Evolutionary conservation across 208 protist species (phyloP).

Genomic region (Herpetomonas tarakana): DNA sequence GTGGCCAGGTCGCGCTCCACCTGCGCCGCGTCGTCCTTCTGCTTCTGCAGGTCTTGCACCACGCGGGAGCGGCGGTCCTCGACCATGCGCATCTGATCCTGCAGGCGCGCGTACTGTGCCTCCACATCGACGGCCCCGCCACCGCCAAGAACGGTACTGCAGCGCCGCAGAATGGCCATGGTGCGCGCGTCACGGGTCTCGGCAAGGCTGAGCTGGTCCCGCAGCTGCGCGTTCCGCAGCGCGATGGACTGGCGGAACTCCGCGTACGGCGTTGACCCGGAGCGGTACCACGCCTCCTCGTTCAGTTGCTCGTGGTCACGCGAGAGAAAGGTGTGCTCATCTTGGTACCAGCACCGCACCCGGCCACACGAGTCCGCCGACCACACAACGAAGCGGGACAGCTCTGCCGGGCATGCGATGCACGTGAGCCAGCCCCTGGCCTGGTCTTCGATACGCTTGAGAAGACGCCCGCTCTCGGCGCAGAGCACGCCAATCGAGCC

Average conservation of each 20-base stretch:
- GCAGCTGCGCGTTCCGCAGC: conserved; percentile 47
- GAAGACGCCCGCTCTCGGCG: conserved; percentile 35
- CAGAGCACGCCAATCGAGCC: conserved; percentile 67
- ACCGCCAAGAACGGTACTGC: conserved; percentile 38
- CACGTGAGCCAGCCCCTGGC: conserved; percentile 39
- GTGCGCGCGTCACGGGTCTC: conserved; percentile 33
- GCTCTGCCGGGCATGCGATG: conserved; percentile 47
- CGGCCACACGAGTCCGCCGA: conserved; percentile 58
- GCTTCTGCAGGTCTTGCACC: conserved; percentile 25
- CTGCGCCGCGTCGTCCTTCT: conserved; percentile 25
- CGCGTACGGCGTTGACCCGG: conserved; percentile 72
- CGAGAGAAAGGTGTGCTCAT: conserved; percentile 62
- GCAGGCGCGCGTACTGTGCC: conserved; percentile 29
- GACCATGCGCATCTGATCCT: conserved; percentile 37
- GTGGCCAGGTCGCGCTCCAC: conserved; percentile 53
- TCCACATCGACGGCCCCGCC: conserved; percentile 22
- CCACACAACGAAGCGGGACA: conserved; percentile 81
- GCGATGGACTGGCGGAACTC: conserved; percentile 57
- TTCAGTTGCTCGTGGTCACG: conserved; percentile 63
- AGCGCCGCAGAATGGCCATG: conserved; percentile 38
- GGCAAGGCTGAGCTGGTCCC: conserved; percentile 30
- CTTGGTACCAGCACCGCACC: conserved; percentile 86
- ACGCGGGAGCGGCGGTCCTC: conserved; percentile 29
- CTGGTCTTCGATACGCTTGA: conserved; percentile 61
- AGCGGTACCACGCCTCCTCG: conserved; percentile 69